A percentile compares a stretch with the other conserved stretches of the same genome.
These are phyloP conservation scores for Arabidopsis suecica DNA, from an alignment of 345 rosid genomes.

Conservation along the genomic window DNA sequence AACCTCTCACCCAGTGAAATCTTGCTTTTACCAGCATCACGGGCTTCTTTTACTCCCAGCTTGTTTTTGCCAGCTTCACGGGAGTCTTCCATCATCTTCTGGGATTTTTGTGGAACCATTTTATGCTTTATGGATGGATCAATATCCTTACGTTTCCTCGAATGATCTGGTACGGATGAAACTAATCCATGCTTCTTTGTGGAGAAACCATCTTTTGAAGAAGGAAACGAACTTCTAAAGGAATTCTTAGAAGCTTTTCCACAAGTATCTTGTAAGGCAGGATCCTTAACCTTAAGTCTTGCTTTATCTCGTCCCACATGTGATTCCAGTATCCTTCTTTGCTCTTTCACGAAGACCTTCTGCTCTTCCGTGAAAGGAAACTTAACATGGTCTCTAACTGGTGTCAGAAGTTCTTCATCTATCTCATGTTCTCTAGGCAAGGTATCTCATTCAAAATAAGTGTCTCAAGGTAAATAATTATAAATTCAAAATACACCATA, in stretches of 20 bases:
- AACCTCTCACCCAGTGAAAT: constrained; percentile 55
- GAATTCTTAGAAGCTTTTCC: constrained; percentile 42
- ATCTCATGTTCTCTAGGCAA: constrained; percentile 75
- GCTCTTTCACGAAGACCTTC: constrained; percentile 42
- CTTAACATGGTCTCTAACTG: constrained; percentile 69
- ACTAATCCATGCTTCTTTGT: constrained; percentile 49
- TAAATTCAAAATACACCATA: constrained; percentile 9
- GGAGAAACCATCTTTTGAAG: constrained; percentile 45
- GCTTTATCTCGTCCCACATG: constrained; percentile 45
- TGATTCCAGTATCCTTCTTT: constrained; percentile 43
- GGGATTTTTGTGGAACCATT: constrained; percentile 40
- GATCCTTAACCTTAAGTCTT: constrained; percentile 45
- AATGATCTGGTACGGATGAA: constrained; percentile 45
- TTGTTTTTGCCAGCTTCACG: constrained; percentile 41
- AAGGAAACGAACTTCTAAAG: constrained; percentile 41
- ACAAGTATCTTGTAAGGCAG: constrained; percentile 41
- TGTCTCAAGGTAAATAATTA: constrained; percentile 28
- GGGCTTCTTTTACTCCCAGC: constrained; percentile 47
- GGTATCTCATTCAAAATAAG: constrained; percentile 35
- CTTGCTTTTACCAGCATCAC: constrained; percentile 40
- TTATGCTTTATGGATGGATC: constrained; percentile 45
- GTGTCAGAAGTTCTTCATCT: constrained; percentile 68
- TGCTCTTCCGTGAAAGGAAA: constrained; percentile 62
- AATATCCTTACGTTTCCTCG: constrained; percentile 48
- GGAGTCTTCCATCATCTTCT: constrained; percentile 48